Percentiles rank a stretch among this genome's conserved stretches.
These are phyloP conservation scores for Aspergillus tubingensis DNA, from an alignment of 2,329 filamentous ascomycete species.

Conservation along the genomic window DNA sequence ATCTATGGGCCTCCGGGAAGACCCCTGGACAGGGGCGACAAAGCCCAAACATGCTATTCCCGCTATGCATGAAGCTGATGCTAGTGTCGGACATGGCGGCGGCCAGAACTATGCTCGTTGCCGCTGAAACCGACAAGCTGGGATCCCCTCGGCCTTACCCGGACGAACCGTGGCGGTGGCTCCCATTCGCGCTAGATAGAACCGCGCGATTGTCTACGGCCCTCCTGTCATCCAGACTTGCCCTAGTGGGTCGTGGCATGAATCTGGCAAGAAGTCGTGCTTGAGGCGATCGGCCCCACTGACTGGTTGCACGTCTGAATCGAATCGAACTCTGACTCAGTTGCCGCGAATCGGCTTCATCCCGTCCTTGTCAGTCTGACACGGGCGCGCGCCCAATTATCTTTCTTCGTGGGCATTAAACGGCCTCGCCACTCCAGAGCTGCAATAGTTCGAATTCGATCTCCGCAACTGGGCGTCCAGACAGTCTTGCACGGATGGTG, in stretches of 20 bases:
- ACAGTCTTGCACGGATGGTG: conserved; percentile 30
- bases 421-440: conserved; percentile 31
- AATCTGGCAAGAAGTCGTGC: conserved; percentile 4
- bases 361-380: background rate
- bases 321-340: conserved; percentile 6
- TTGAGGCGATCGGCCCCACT: background rate
- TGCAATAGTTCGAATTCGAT: conserved; percentile 38
- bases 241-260: conserved; percentile 5
- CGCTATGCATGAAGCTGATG: conserved; percentile 1
- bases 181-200: background rate
- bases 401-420: conserved; percentile 13
- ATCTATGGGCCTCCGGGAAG: background rate
- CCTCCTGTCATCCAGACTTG: background rate
- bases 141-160: conserved; percentile 3
- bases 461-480: conserved; percentile 31
- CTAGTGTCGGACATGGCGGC: background rate
- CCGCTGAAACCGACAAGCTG: conserved; percentile 1
- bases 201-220: background rate
- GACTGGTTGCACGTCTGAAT: conserved; percentile 9
- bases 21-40: background rate
- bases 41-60: background rate
- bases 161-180: background rate
- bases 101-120: background rate
- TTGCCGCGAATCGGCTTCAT: conserved; percentile 3
- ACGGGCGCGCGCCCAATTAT: conserved; percentile 5